A percentile compares a stretch with the other conserved stretches of the same genome.
Conservation (phyloP, 2,329 filamentous ascomycete genomes). For the Cadophora malorum region DNA sequence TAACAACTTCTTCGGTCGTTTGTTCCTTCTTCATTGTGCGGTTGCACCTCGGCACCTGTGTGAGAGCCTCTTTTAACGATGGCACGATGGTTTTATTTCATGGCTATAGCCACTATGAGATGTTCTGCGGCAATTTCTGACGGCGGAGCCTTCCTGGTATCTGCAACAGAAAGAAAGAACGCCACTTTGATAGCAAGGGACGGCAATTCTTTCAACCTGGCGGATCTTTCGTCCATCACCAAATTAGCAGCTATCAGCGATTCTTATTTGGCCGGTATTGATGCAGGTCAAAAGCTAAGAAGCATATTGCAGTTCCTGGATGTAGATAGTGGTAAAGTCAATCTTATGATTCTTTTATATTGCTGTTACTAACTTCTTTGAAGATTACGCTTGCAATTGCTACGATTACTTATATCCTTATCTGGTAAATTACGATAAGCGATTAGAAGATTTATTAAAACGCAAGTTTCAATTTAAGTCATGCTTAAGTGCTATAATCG, state of each 20-base stretch:
- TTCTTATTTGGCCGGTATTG: slow-evolving; percentile 4
- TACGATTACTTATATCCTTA: slow-evolving; percentile 14
- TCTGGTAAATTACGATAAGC: slow-evolving; percentile 1
- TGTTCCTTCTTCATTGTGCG: not conserved
- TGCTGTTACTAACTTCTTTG: not conserved
- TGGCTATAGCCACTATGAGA: not conserved
- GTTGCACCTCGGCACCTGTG: not conserved
- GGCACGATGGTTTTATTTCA: not conserved
- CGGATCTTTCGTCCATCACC: slow-evolving; percentile 7
- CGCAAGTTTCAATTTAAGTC: slow-evolving; percentile 12
- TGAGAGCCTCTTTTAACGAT: not conserved
- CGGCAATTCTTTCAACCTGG: not conserved
- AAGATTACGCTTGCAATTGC: slow-evolving; percentile 5
- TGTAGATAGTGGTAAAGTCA: not conserved
- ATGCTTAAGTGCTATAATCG: slow-evolving; percentile 6
- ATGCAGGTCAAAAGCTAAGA: not conserved
- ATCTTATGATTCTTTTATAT: not conserved
- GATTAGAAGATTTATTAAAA: not conserved
- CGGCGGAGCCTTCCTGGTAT: not conserved
- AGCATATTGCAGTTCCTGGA: not conserved
- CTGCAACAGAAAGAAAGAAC: not conserved
- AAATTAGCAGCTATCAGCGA: not conserved
- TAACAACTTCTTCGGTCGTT: not conserved
- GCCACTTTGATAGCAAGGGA: not conserved
- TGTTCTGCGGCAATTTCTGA: not conserved